These are phyloP conservation scores for Mycena olivaceomarginata DNA, from an alignment of 768 basidiomycete species.

Conservation along the genomic window DNA sequence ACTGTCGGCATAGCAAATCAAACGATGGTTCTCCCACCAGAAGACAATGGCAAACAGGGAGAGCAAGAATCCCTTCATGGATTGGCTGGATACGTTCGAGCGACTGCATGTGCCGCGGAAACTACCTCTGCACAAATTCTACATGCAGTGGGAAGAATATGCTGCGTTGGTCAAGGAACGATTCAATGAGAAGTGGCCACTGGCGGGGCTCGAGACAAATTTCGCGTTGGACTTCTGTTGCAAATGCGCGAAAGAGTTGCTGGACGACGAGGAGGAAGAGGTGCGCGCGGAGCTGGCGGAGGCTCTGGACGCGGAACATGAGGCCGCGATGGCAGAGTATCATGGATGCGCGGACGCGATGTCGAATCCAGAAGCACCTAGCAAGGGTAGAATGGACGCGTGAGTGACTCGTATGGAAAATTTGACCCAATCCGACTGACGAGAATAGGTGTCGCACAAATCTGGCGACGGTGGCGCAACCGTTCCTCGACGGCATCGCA, in stretches of 20 bases:
- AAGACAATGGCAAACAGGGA: not conserved
- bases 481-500: no score
- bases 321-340: not conserved
- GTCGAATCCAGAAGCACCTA: not conserved
- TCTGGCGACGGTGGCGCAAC: no score
- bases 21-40: not conserved
- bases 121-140: slow-evolving; percentile 11
- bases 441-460: no score
- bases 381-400: not conserved
- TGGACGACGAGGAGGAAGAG: not conserved
- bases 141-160: slow-evolving; percentile 4
- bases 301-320: not conserved
- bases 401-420: not conserved
- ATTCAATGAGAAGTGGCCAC: not conserved
- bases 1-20: not conserved
- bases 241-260: slow-evolving; percentile 14
- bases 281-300: not conserved
- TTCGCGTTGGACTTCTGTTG: not conserved
- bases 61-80: not conserved
- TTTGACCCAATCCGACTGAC: no score
- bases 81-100: not conserved
- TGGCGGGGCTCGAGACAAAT: not conserved
- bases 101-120: not conserved
- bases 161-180: not conserved
- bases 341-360: not conserved